These are phyloP conservation scores for Dactylonectria estremocensis DNA, from an alignment of 2,329 filamentous ascomycete genomes.

Conservation along the genomic window DNA sequence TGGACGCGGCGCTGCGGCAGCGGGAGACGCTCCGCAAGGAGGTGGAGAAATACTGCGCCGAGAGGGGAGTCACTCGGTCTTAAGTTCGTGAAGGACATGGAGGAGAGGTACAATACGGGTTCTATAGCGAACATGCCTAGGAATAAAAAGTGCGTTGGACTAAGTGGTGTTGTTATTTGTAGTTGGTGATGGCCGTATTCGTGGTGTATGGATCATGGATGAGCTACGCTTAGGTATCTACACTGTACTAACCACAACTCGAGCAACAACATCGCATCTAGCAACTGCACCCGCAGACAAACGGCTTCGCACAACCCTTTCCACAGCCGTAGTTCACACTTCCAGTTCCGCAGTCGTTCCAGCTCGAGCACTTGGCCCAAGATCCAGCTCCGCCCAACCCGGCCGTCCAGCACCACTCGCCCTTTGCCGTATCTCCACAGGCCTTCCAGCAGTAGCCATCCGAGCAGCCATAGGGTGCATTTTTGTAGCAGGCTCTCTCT, in stretches of 20 bases:
- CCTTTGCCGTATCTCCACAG: background rate
- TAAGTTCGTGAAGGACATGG: background rate
- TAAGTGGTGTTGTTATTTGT: background rate
- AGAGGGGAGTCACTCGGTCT: constrained; percentile 63
- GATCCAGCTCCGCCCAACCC: background rate
- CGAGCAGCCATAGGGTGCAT: background rate
- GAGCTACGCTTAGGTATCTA: too few relatives aligned
- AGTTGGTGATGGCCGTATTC: background rate
- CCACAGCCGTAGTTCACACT: background rate
- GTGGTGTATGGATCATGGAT: too few relatives aligned
- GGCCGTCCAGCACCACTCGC: background rate
- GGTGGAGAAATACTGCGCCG: constrained; percentile 81
- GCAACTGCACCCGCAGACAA: background rate
- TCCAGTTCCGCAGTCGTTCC: background rate
- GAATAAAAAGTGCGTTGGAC: background rate
- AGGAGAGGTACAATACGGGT: background rate
- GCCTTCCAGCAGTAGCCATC: background rate
- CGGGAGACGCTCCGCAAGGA: constrained; percentile 78
- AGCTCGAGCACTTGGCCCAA: background rate
- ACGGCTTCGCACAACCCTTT: background rate
- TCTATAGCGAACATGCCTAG: background rate
- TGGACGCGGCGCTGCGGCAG: constrained; percentile 77
- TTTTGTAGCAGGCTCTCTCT: background rate
- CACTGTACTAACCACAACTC: too few relatives aligned
- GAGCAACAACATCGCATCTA: background rate